Evolutionary conservation across 441 rosid genomes (phyloP), one percentile per base, ranked within the genome.

Genomic region (Daphne laureola): DNA sequence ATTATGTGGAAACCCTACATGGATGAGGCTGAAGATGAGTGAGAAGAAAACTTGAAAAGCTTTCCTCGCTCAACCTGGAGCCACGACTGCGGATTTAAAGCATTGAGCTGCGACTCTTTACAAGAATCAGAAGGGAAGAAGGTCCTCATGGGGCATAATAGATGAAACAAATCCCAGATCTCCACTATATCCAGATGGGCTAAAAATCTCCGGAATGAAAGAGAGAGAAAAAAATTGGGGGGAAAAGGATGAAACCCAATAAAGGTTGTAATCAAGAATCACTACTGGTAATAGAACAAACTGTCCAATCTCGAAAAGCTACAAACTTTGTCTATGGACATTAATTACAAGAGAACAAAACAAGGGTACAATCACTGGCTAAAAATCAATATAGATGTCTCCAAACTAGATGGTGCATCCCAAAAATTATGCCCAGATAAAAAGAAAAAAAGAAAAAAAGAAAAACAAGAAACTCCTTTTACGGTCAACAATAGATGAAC

Each of bases 1-100:
- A 23, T 40, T 8, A 49, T 35, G 55, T 55, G 26, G 31, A 23
- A 61, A 14, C 74, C 96, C 82, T 74, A 93, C 99, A 81, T 75
- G 51, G 99, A 93, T 26, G 89, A 75, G 11, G 82, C 75, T 51
- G 76, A 58, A 46, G 53, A 15, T 16, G 50, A 26, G 16, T 73
- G 72, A 16, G 82, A 63, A n/a, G 86, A 69, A 3, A 75, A 46
- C 63, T 82, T 83, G 44, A 81, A 67, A 57, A 78, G 75, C 66
- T 90, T 93, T 71, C 97, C 99, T 71, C 97, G 82, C 69, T 93
- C 99, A 63, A 90, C 97, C 76, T 93, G 99, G 60, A 90, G 99
- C 99, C 99, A 93, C 51, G 97, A 85, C 78, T 93, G 97, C 8
- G 96, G 97, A 85, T 93, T 93, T 47, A 87, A 69, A 1, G 85